Conservation (phyloP, 1,284 basidiomycete genomes). For the Trichosporon ovoides region DNA sequence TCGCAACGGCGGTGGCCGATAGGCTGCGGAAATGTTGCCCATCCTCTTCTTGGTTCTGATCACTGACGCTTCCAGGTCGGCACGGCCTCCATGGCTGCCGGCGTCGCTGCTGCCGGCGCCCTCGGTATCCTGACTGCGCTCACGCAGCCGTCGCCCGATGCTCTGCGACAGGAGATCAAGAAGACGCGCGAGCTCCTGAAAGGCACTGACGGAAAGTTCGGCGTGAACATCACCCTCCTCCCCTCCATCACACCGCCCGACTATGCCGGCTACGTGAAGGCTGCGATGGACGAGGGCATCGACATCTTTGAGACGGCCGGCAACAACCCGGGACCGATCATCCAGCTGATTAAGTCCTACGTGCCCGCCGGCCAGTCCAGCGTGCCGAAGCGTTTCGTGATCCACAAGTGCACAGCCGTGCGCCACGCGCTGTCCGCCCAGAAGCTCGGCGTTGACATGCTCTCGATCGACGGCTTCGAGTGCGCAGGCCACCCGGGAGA, state of each 20-base stretch:
- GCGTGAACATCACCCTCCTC: slow-evolving; percentile 86
- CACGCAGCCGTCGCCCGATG: slow-evolving; percentile 78
- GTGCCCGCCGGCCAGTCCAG: slow-evolving; percentile 14
- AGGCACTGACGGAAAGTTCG: slow-evolving; percentile 63
- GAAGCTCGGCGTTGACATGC: slow-evolving; percentile 71
- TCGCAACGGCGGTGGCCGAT: too few relatives aligned
- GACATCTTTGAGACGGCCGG: slow-evolving; percentile 89
- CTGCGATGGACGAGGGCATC: slow-evolving; percentile 81
- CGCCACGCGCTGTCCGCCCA: slow-evolving; percentile 76
- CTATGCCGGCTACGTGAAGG: slow-evolving; percentile 72
- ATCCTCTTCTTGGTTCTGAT: too few relatives aligned
- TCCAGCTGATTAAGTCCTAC: slow-evolving; percentile 69
- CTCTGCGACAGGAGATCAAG: slow-evolving; percentile 74
- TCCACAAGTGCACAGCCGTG: slow-evolving; percentile 88
- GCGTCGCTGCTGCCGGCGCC: slow-evolving; percentile 82
- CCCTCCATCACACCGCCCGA: slow-evolving; percentile 88
- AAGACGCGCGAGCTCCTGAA: slow-evolving; percentile 64
- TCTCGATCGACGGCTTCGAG: slow-evolving; percentile 86
- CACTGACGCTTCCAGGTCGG: slow-evolving; percentile 35
- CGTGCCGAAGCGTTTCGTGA: slow-evolving; percentile 59
- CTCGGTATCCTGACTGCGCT: slow-evolving; percentile 81
- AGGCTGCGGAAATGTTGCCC: too few relatives aligned
- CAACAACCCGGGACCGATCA: slow-evolving; percentile 74
- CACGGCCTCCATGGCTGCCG: slow-evolving; percentile 51
- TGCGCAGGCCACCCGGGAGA: slow-evolving; percentile 94